Conservation (phyloP, 2,329 filamentous ascomycete species). For the Penicillium sp. region DNA sequence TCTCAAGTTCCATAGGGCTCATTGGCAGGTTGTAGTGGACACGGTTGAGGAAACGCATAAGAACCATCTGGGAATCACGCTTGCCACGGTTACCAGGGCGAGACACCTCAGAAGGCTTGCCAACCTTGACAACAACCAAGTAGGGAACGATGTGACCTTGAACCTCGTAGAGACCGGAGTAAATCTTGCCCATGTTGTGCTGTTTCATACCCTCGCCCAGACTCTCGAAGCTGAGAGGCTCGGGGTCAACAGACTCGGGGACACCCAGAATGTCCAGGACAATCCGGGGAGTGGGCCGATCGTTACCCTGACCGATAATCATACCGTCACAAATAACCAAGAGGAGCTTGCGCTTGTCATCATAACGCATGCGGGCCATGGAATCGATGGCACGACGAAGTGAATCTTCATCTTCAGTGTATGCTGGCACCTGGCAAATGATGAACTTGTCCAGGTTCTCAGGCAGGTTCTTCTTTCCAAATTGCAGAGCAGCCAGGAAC, state of each 20-base stretch:
- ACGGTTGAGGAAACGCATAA: slow-evolving; percentile 99
- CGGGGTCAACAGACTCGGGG: slow-evolving; percentile 89
- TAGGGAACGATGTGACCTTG: slow-evolving; percentile 98
- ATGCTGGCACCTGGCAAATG: slow-evolving; percentile 96
- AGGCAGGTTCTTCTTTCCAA: slow-evolving; percentile 85
- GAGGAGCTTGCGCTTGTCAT: slow-evolving; percentile 94
- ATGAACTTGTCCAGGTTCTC: slow-evolving; percentile 98
- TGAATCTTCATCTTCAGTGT: slow-evolving; percentile 98
- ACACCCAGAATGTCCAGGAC: slow-evolving; percentile 97
- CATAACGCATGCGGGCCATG: slow-evolving; percentile 91
- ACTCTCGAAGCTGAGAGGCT: slow-evolving; percentile 95
- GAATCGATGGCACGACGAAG: slow-evolving; percentile 97
- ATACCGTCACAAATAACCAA: slow-evolving; percentile 97
- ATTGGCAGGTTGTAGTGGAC: slow-evolving; percentile 97
- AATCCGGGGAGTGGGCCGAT: slow-evolving; percentile 95
- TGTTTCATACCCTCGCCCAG: slow-evolving; percentile 95
- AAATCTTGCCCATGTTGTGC: slow-evolving; percentile 99
- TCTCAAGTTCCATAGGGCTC: slow-evolving; percentile 95
- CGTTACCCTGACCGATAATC: slow-evolving; percentile 94
- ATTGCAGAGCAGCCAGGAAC: slow-evolving; percentile 94
- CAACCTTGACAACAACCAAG: slow-evolving; percentile 94
- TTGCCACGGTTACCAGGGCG: slow-evolving; percentile 95
- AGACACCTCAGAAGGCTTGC: slow-evolving; percentile 77
- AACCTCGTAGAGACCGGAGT: slow-evolving; percentile 96
- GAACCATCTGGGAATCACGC: slow-evolving; percentile 97